Conservation (phyloP, 2,329 filamentous ascomycete species). For the Zymoseptoria tritici region DNA sequence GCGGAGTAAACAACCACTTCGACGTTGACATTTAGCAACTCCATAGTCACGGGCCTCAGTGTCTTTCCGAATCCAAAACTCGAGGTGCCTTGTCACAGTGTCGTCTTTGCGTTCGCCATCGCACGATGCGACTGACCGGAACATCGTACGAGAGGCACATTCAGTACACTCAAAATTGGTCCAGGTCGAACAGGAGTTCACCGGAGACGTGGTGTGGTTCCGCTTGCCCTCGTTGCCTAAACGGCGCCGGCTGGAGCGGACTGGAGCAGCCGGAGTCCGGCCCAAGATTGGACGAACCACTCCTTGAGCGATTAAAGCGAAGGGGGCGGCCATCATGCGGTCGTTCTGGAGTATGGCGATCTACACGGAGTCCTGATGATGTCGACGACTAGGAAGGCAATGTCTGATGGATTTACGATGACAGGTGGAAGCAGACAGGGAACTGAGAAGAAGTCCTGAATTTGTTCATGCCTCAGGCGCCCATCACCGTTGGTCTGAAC, state of each 20-base stretch:
- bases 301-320: not conserved
- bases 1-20: not conserved
- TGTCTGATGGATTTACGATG: too few relatives aligned
- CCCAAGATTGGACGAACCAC: not conserved
- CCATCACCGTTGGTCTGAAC: not conserved
- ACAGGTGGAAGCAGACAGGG: too few relatives aligned
- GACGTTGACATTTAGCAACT: not conserved
- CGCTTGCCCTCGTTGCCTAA: not conserved
- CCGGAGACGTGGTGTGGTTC: not conserved
- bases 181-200: not conserved
- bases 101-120: too few relatives aligned
- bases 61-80: not conserved
- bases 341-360: not conserved
- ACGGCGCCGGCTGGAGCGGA: not conserved
- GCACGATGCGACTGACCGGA: too few relatives aligned
- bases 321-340: not conserved
- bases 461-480: not conserved
- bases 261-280: not conserved
- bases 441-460: too few relatives aligned
- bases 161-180: not conserved
- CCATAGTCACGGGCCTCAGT: not conserved
- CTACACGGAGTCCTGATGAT: not conserved
- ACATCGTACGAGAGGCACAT: too few relatives aligned
- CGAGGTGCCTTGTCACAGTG: too few relatives aligned
- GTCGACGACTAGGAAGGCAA: too few relatives aligned